These are phyloP conservation scores for Neodidymelliopsis sp. DNA, from an alignment of 2,329 filamentous ascomycete species.

Conservation along the genomic window DNA sequence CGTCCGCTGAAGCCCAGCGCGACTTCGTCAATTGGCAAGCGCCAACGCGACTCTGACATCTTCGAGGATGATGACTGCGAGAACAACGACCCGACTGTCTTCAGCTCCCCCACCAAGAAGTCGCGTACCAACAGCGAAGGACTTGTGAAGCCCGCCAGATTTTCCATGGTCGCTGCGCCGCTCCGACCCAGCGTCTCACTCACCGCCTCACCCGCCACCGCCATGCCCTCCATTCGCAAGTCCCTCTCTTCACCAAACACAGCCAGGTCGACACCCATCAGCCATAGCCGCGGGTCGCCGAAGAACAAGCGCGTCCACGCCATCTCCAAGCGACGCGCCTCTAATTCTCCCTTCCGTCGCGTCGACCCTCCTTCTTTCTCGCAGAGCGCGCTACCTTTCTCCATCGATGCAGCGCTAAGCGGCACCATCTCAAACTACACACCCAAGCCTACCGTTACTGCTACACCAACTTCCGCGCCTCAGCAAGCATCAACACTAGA, in stretches of 20 bases:
- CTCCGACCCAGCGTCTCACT: slow-evolving; percentile 31
- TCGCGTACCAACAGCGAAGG: slow-evolving; percentile 53
- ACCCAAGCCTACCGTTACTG: slow-evolving; percentile 50
- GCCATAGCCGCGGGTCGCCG: slow-evolving; percentile 74
- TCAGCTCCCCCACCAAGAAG: slow-evolving; percentile 62
- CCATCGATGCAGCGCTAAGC: slow-evolving; percentile 81
- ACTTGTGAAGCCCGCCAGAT: slow-evolving; percentile 51
- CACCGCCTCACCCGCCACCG: slow-evolving; percentile 34
- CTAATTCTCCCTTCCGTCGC: slow-evolving; percentile 67
- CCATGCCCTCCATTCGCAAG: slow-evolving; percentile 45
- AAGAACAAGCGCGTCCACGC: slow-evolving; percentile 74
- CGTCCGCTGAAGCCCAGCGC: slow-evolving; percentile 42
- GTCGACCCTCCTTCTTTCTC: slow-evolving; percentile 73
- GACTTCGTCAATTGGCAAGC: slow-evolving; percentile 52
- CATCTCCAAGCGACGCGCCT: slow-evolving; percentile 71
- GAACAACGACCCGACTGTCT: slow-evolving; percentile 64
- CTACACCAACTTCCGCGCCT: slow-evolving; percentile 51
- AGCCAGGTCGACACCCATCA: slow-evolving; percentile 53
- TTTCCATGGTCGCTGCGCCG: slow-evolving; percentile 47
- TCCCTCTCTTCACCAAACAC: slow-evolving; percentile 53
- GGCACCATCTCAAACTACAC: slow-evolving; percentile 73
- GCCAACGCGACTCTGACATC: slow-evolving; percentile 52
- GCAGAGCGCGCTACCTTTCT: slow-evolving; percentile 70
- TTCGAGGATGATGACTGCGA: slow-evolving; percentile 62
- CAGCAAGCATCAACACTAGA: slow-evolving; percentile 50